These are phyloP conservation scores for Paulinella micropora DNA, from an alignment of 78 protist genomes.

Conservation along the genomic window DNA sequence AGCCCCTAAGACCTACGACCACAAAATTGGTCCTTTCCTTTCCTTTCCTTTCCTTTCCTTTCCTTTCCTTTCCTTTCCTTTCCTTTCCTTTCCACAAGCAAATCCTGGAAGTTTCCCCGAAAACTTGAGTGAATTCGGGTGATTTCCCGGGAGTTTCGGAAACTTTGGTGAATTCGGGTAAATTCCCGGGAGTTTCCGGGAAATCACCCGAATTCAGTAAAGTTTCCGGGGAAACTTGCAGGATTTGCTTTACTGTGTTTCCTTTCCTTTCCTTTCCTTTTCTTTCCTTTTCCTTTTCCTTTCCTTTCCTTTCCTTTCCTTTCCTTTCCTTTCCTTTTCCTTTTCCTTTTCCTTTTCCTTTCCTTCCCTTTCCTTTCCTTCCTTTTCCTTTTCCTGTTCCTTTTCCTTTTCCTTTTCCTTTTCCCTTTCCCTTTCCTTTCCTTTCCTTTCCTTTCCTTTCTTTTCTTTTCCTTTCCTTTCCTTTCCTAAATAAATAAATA, in stretches of 20 bases:
- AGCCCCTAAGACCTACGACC: not conserved
- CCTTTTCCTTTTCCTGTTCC: no score
- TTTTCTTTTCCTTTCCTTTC: no score
- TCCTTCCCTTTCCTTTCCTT: not conserved
- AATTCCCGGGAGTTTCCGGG: no score
- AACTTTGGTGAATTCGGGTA: no score
- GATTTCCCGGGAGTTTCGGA: no score
- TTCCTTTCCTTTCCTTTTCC: not conserved
- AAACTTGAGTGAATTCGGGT: no score
- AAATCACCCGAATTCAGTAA: no score
- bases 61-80: not conserved
- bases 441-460: not conserved
- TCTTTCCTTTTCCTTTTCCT: not conserved
- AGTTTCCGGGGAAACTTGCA: no score
- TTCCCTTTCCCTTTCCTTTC: not conserved
- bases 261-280: not conserved
- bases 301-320: not conserved
- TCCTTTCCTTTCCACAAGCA: no score
- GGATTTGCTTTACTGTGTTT: not conserved
- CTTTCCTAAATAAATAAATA: no score
- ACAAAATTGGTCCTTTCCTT: not conserved
- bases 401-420: not conserved
- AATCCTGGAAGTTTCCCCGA: no score
- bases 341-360: not conserved
- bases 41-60: not conserved